Evolutionary conservation across 164 flowering plant species (phyloP).

Genomic region (Nelumbo lutea): DNA sequence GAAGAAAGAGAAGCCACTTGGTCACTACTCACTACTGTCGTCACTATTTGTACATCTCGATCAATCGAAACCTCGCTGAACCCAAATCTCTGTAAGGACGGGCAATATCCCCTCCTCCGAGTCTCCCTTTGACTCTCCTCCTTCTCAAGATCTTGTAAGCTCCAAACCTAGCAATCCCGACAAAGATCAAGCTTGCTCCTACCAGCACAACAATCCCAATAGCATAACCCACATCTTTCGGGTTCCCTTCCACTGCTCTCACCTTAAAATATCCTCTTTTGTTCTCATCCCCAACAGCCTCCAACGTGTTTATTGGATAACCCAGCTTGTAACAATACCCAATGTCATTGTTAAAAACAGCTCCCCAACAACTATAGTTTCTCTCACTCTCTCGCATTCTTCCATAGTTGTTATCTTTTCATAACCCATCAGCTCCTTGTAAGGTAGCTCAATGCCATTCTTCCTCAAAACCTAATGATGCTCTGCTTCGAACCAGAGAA

Average conservation of each 20-base stretch:
- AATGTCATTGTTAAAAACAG: conserved; percentile 63
- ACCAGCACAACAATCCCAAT: conserved; percentile 34
- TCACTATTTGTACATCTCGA: conserved; percentile 34
- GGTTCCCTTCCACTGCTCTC: conserved; percentile 19
- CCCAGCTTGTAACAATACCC: conserved; percentile 70
- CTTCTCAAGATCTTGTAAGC: conserved; percentile 29
- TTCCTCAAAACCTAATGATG: no score
- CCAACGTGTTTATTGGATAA: conserved; percentile 60
- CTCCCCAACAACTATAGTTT: conserved; percentile 86
- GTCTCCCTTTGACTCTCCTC: conserved; percentile 22
- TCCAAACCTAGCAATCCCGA: conserved; percentile 28
- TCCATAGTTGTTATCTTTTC: conserved; percentile 36
- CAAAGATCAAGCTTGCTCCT: conserved; percentile 23
- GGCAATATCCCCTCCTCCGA: conserved; percentile 40
- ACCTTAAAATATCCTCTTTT: conserved; percentile 70
- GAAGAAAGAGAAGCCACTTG: no score
- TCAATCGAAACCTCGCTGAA: conserved; percentile 48
- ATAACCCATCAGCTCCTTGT: conserved; percentile 29
- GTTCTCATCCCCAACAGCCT: conserved; percentile 46
- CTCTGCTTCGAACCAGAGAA: no score
- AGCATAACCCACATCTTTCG: conserved; percentile 22
- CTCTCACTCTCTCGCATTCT: conserved; percentile 57
- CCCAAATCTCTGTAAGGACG: conserved; percentile 60
- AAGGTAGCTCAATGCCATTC: no score
- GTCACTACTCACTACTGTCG: not conserved